These are phyloP conservation scores for Trichoderma orchidacearum DNA, from an alignment of 495 filamentous ascomycete genomes.

Conservation along the genomic window DNA sequence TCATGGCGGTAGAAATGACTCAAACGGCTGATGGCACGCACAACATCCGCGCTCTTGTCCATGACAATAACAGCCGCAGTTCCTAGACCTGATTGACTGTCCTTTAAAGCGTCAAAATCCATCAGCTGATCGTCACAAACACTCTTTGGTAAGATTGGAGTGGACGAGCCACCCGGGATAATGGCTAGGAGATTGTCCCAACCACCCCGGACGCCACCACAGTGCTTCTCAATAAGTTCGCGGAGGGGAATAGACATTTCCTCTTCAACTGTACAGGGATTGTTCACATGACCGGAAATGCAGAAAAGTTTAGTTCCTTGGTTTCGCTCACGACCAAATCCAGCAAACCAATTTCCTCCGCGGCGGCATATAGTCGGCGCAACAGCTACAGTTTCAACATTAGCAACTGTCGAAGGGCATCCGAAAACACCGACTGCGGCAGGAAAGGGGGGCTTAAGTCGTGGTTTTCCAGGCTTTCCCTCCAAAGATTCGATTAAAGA, in stretches of 20 bases:
- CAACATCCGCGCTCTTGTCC: constrained; percentile 94
- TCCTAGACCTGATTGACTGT: constrained; percentile 89
- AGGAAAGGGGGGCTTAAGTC: constrained; percentile 96
- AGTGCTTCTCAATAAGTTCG: constrained; percentile 95
- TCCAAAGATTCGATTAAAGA: constrained; percentile 95
- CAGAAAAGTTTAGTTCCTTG: constrained; percentile 95
- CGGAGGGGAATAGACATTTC: constrained; percentile 94
- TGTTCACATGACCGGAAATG: constrained; percentile 98
- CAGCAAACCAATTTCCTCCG: constrained; percentile 82
- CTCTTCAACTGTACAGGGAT: constrained; percentile 94
- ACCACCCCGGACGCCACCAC: constrained; percentile 87
- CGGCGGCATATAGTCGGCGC: constrained; percentile 92
- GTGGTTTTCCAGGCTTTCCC: constrained; percentile 96
- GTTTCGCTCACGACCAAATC: constrained; percentile 89
- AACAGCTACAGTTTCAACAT: constrained; percentile 93
- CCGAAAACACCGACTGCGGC: constrained; percentile 94
- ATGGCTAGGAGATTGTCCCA: constrained; percentile 96
- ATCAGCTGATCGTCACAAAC: constrained; percentile 90
- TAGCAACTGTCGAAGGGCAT: constrained; percentile 94
- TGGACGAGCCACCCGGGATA: constrained; percentile 94
- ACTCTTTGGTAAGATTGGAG: constrained; percentile 77
- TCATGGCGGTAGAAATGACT: constrained; percentile 97
- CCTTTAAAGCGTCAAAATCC: constrained; percentile 98
- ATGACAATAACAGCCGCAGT: constrained; percentile 99
- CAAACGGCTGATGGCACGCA: constrained; percentile 82